Evolutionary conservation across 345 rosid species (phyloP), one percentile per base, ranked within the genome.

Genomic region (Hypericum perforatum): DNA sequence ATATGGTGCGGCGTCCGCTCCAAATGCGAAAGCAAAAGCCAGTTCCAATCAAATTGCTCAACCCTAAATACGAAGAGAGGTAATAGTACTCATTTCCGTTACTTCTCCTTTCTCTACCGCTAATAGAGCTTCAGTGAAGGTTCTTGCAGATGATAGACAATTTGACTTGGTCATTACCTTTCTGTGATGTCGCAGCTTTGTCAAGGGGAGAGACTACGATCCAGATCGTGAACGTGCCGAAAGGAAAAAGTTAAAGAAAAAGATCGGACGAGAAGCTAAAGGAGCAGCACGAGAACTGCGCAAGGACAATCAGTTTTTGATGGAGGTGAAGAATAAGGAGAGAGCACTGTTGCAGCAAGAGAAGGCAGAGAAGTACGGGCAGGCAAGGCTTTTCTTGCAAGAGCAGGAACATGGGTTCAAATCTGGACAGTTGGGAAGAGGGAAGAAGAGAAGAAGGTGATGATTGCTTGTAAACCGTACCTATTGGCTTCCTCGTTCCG

Each of bases 371-470:
- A 80, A 74, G 41, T 78, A 76, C 36, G 95, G 95, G n/a, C 70
- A 69, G 67, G 77, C 78, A 11, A 64, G 61, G 46, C 94, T 96
- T 53, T 88, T 85, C 66, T 88, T 92, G 50, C 96, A 92, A 74
- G 98, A 92, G 43, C 95, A 92, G 65, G 90, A 85, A 59, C 80
- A 78, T 69, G 97, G 85, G 50, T 77, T 67, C 66, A 92, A 81
- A 69, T 85, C 96, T 43, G 98, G 95, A 44, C 97, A 83, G 53
- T 68, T 88, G 41, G 95, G 97, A 16, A 80, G 82, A 69, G 90
- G 96, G 62, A 61, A 72, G 55, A 78, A 76, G 76, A 22, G 32
- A 65, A 76, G 80, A 62, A 63, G 76, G 52, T 60, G 70, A 63
- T 32, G 42, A 39, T 43, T 43, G 0, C 10, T 9, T n/a, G n/a